Conservation (phyloP, 306 rosid species). For the Myrica gale region DNA sequence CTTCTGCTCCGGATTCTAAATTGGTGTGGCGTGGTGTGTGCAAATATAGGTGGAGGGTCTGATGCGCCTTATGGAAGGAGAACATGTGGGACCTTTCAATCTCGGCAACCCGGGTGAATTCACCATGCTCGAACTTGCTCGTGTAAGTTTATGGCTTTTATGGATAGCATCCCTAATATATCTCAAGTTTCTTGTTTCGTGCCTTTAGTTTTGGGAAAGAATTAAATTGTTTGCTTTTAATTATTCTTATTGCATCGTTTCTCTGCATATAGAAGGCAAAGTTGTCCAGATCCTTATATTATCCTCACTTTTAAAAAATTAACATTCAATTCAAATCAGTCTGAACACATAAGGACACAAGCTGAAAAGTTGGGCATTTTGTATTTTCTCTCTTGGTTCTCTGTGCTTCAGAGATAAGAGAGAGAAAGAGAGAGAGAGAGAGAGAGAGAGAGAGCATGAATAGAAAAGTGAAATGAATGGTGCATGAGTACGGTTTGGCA, state of each 20-base stretch:
- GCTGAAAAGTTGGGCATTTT: background rate
- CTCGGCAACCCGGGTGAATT: slow-evolving; percentile 99
- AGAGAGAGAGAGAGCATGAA: background rate
- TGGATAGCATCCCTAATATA: background rate
- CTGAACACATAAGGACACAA: background rate
- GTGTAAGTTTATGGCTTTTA: slow-evolving; percentile 44
- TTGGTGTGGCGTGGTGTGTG: slow-evolving; percentile 11
- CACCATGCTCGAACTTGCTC: slow-evolving; percentile 99
- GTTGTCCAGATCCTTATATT: background rate
- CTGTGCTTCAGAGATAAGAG: background rate
- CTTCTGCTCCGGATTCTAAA: slow-evolving; percentile 15
- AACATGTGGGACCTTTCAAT: slow-evolving; percentile 97
- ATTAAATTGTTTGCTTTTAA: background rate
- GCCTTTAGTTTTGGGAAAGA: background rate
- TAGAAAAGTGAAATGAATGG: background rate
- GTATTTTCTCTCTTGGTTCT: background rate
- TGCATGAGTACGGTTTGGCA: background rate
- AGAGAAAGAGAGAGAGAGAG: background rate
- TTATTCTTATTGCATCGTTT: background rate
- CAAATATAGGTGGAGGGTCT: slow-evolving; percentile 84
- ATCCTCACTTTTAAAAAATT: background rate
- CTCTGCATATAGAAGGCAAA: background rate
- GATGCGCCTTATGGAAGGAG: slow-evolving; percentile 98
- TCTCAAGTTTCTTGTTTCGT: background rate
- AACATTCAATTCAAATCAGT: background rate